Conservation (phyloP, 2,329 filamentous ascomycete species). For the Fusarium tuaranense region DNA sequence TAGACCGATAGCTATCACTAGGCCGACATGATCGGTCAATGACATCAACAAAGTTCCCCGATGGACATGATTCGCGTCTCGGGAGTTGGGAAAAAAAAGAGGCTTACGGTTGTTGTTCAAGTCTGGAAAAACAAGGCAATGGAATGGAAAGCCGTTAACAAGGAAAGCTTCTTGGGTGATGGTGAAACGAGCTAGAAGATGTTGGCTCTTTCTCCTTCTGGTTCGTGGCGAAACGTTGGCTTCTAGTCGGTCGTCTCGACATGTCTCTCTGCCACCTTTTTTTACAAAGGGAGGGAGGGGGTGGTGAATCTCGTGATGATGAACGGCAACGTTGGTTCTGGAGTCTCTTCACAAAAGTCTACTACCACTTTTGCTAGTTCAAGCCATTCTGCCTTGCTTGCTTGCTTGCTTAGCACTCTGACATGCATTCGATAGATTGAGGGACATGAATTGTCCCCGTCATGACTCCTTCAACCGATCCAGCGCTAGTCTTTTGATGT, state of each 20-base stretch:
- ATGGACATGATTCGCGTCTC: background rate
- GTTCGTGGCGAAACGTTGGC: constrained; percentile 3
- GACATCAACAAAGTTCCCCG: background rate
- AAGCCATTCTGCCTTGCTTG: background rate
- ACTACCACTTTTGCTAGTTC: background rate
- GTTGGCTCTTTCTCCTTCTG: constrained; percentile 15
- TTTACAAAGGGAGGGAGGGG: background rate
- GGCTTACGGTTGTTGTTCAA: background rate
- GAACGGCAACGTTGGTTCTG: background rate
- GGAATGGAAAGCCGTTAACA: background rate
- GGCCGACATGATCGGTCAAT: background rate
- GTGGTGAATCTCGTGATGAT: background rate
- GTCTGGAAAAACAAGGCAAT: background rate
- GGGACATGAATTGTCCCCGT: background rate
- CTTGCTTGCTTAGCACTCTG: background rate
- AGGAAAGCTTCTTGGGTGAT: background rate
- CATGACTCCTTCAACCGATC: background rate
- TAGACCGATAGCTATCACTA: background rate
- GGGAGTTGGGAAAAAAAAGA: background rate
- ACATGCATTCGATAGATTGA: constrained; percentile 1
- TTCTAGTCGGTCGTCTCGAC: constrained; percentile 12
- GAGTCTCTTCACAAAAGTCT: background rate
- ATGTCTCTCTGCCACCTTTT: background rate
- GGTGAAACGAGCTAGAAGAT: constrained; percentile 33
- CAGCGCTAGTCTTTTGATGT: constrained; percentile 2